Conservation (phyloP, 108 stramenopile species). For the Nitzschia putrida region DNA sequence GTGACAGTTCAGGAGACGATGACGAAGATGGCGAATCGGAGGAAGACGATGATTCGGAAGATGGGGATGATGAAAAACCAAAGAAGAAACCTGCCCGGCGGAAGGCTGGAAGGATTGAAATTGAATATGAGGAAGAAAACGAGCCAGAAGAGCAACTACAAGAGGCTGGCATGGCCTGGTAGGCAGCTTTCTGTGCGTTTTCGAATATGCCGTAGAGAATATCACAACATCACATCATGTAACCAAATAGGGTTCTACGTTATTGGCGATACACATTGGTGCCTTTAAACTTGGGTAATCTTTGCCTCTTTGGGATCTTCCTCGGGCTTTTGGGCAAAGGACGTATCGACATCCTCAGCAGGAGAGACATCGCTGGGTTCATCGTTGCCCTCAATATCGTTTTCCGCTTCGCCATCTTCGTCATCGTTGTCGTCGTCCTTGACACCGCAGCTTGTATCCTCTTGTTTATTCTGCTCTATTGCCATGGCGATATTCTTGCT, state of each 20-base stretch:
- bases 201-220: no score
- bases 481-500: constrained; percentile 68
- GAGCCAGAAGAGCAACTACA: constrained; percentile 49
- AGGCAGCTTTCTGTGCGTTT: background rate
- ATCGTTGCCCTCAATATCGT: constrained; percentile 37
- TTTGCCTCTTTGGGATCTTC: no score
- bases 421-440: constrained; percentile 75
- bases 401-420: constrained; percentile 61
- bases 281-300: no score
- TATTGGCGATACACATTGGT: no score
- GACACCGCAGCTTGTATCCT: constrained; percentile 82
- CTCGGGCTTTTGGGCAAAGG: constrained; percentile 9
- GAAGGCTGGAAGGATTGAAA: constrained; percentile 69
- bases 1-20: constrained; percentile 42
- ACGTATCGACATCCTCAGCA: constrained; percentile 1
- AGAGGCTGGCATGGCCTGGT: constrained; percentile 49
- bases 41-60: constrained; percentile 28
- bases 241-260: no score
- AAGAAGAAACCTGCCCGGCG: constrained; percentile 38
- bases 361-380: background rate
- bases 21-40: constrained; percentile 43
- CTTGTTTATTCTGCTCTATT: constrained; percentile 58
- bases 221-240: no score
- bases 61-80: constrained; percentile 13
- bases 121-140: constrained; percentile 87